Base-by-base conservation (phyloP, 2,329 filamentous ascomycete genomes). In the Capronia epimyces region DNA sequence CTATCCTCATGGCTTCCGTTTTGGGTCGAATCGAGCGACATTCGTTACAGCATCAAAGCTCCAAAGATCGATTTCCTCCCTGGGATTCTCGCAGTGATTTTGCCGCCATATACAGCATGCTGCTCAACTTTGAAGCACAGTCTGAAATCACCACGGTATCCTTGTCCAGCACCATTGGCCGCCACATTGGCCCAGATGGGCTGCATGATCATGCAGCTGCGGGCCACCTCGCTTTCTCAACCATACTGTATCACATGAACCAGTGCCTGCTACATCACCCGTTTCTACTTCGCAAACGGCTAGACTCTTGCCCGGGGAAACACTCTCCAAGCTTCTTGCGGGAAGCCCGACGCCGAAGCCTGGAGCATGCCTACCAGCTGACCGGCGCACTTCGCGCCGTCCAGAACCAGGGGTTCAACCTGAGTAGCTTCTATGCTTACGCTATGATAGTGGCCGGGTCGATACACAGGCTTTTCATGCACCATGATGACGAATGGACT, bases 51-150 rank as follows among this genome's bases (percentile, higher is more conserved):
- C 57, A 61, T 27, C 56, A 60, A 13, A 47, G 50, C 12, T 55
- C 45, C 15, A 56, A 54, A 6, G 59, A 62, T 34, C 46, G 55
- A 13, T 59, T 62, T 15, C 64, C 63, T 5, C 67, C 67, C 8
- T 70, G 67, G 67, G 65, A 68, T 44, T 63, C 67, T 1, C 62
- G 64, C 45, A 68, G 65, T 1, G 62, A 68, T 20, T 69, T 65
- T 43, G 57, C 66, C 1, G 54, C 54, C 1, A 66, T 68, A 21
- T 61, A 66, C 21, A 67, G 65, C 6, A 60, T 60, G 3, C 47
- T 69, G 15, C 47, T 67, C 6, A 59, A 64, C 15, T 53, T 67
- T 1, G 67, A 69, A 47, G 63, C 63, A 2, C 63, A 67, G 46
- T 63, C 61, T 13, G 59, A 63, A 34, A 46, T 63, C 13, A 55